Base-by-base conservation (phyloP, 441 rosid species). In the Mallotus repandus region DNA sequence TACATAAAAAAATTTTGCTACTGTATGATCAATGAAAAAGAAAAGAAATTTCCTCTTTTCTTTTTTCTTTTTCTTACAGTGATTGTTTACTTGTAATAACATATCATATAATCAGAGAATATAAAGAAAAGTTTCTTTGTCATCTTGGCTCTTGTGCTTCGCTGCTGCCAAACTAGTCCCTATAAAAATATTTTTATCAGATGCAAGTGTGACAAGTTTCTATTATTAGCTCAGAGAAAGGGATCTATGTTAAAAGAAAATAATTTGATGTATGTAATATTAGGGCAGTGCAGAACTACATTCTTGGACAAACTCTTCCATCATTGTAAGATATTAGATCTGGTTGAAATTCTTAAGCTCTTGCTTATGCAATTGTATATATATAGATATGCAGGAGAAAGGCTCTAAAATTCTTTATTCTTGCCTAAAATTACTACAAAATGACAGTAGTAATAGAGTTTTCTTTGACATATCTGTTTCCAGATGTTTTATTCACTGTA, bases 1-100 rank as follows among this genome's bases (percentile, higher is more conserved):
- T 64, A 74, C 73, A 60, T 57, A 71, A 80, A 29, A 80, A 29
- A 69, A 14, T 16, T 22, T 22, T 0, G 58, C 29, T 9, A 1
- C 32, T 11, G 4, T 35, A 62, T 69, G 8, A 55, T 4, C 9
- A 55, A 18, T 21, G n/a, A 55, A 55, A 18, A 43, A 43, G 46
- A 9, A 9, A 43, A 29, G 32, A 29, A 29, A 29, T 38, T 55
- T n/a, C n/a, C 22, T n/a, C 58, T 54, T 18, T 54, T 54, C 19
- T 7, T 54, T 55, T 21, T 55, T 5, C 35, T n/a, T 25, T 38
- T 38, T 38, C 41, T 38, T 38, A 38, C 0, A 7, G 41, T 38
- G 41, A 38, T 6, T 25, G 2, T 46, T 59, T 18, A 58, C 55
- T 15, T 25, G 43, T 45, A 45, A 45, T 49, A 59, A 55, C 54